Evolutionary conservation across 2,329 filamentous ascomycete species (phyloP).

Genomic region (Mollisiaceae sp.): DNA sequence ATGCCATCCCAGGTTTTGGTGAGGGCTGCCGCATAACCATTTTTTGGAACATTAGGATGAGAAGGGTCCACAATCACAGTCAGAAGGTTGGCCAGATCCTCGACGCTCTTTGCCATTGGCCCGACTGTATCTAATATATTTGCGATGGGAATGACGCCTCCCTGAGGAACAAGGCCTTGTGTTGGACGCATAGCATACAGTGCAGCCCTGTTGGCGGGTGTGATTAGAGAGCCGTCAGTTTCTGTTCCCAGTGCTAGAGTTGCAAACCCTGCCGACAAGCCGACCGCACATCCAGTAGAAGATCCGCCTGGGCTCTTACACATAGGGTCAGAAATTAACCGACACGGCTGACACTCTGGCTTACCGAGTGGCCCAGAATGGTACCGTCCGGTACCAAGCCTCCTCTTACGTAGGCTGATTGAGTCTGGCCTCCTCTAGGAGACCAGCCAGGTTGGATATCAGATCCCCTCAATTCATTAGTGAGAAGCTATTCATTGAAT

Average conservation of each 20-base stretch:
- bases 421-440: conserved; percentile 23
- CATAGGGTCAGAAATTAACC: too few relatives aligned
- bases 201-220: conserved; percentile 68
- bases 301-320: conserved; percentile 59
- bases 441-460: conserved; percentile 20
- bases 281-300: conserved; percentile 67
- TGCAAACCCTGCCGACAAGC: conserved; percentile 64
- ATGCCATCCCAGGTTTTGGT: too few relatives aligned
- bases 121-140: too few relatives aligned
- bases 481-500: too few relatives aligned
- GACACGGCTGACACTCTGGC: too few relatives aligned
- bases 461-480: background rate
- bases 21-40: too few relatives aligned
- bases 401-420: conserved; percentile 27
- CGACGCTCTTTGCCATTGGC: too few relatives aligned
- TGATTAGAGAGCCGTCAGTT: conserved; percentile 72
- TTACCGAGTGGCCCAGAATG: conserved; percentile 19
- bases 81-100: too few relatives aligned
- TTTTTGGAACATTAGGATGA: too few relatives aligned
- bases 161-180: background rate
- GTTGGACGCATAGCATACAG: conserved; percentile 44
- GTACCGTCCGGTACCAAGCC: conserved; percentile 14
- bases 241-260: conserved; percentile 72
- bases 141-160: too few relatives aligned
- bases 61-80: too few relatives aligned